Percentiles rank a stretch among this genome's conserved stretches.
Evolutionary conservation across 2,329 filamentous ascomycete genomes (phyloP).

Genomic region (Neofusicoccum kwambonambiense): DNA sequence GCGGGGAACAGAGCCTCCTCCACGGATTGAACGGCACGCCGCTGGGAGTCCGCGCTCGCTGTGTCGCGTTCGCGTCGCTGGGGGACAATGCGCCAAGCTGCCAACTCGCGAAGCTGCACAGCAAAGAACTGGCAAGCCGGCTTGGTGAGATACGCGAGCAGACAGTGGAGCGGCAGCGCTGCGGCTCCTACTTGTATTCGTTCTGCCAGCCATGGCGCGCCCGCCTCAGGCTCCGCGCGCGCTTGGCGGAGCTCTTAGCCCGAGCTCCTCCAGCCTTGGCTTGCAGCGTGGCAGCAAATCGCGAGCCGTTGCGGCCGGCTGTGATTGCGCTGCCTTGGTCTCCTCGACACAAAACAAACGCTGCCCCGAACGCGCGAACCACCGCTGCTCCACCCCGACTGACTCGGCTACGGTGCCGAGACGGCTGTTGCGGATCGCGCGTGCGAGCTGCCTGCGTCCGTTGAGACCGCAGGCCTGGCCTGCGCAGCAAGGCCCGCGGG

Average conservation of each 20-base stretch:
- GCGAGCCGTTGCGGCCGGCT: neutral
- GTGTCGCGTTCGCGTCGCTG: neutral
- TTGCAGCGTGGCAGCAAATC: neutral
- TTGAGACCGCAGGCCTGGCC: neutral
- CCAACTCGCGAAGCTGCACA: neutral
- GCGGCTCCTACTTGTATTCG: conserved; percentile 5
- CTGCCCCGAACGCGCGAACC: neutral
- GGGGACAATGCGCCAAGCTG: neutral
- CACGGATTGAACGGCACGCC: neutral
- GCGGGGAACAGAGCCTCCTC: conserved; percentile 11
- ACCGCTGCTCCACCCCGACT: neutral
- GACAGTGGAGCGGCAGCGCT: neutral
- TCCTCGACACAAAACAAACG: neutral
- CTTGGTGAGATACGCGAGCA: conserved; percentile 8
- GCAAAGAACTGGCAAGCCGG: conserved; percentile 5
- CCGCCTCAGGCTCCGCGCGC: neutral
- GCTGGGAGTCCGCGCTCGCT: neutral
- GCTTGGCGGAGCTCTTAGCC: conserved; percentile 11
- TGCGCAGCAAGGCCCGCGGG: neutral
- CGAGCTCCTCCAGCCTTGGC: conserved; percentile 1
- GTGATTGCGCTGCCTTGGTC: neutral
- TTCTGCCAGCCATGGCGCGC: neutral
- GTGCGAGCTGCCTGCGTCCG: neutral
- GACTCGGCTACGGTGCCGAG: conserved; percentile 6
- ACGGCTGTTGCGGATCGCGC: conserved; percentile 12